These are phyloP conservation scores for Rhododendron henanense DNA, from an alignment of 148 eudicot genomes.

Conservation along the genomic window DNA sequence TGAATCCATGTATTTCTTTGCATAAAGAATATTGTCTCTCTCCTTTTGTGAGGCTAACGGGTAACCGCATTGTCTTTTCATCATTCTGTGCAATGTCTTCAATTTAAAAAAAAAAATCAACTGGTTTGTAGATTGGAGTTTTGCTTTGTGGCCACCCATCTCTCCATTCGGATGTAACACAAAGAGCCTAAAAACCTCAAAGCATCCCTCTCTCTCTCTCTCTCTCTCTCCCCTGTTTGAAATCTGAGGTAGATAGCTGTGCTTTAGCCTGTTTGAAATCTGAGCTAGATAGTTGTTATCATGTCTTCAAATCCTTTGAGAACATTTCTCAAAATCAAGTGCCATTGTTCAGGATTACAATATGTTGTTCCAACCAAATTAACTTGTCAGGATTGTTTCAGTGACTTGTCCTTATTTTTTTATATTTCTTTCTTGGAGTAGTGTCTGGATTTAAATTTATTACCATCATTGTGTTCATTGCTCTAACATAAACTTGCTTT, in stretches of 20 bases:
- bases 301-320: neutral
- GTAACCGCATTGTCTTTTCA: neutral
- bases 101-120: neutral
- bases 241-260: neutral
- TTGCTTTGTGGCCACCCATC: neutral
- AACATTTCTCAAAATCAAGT: neutral
- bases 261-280: neutral
- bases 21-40: neutral
- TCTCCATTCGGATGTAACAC: neutral
- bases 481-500: conserved; percentile 12
- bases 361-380: neutral
- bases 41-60: neutral
- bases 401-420: neutral
- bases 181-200: neutral
- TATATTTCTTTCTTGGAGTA: neutral
- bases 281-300: neutral
- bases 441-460: neutral
- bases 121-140: neutral
- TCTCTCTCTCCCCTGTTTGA: neutral
- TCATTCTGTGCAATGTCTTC: neutral
- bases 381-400: neutral
- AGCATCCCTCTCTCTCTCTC: too few relatives aligned
- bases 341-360: neutral
- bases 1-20: neutral
- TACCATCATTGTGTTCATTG: neutral